Conservation (phyloP, 2,329 filamentous ascomycete species). For the Calonectria crousiana region DNA sequence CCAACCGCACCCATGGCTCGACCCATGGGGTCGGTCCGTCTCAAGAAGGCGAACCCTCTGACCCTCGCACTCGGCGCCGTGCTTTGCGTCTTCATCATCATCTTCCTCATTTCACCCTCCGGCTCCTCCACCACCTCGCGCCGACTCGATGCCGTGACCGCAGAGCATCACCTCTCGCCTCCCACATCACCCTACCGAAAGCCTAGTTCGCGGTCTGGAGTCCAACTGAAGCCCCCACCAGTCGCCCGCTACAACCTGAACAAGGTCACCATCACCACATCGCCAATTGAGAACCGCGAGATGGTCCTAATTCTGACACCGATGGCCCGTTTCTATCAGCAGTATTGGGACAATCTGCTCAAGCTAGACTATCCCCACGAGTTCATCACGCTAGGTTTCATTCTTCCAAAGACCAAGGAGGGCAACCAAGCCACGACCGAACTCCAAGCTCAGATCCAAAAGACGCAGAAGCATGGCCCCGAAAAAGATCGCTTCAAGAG, state of each 20-base stretch:
- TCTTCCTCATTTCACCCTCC: conserved; percentile 70
- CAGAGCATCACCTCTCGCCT: conserved; percentile 58
- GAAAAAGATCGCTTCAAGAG: conserved; percentile 89
- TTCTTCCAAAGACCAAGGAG: conserved; percentile 92
- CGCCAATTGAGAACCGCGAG: conserved; percentile 84
- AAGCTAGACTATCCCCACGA: conserved; percentile 91
- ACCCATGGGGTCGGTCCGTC: conserved; percentile 74
- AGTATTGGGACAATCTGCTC: conserved; percentile 94
- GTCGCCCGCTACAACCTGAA: conserved; percentile 96
- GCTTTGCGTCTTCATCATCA: conserved; percentile 78
- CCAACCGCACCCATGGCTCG: conserved; percentile 61
- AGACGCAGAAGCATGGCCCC: conserved; percentile 82
- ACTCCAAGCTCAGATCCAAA: conserved; percentile 85
- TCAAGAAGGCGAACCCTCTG: conserved; percentile 84
- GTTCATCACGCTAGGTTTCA: conserved; percentile 94
- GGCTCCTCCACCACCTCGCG: conserved; percentile 62
- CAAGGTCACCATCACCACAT: conserved; percentile 85
- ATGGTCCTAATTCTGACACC: conserved; percentile 92
- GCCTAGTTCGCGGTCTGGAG: conserved; percentile 49
- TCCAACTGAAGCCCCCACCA: conserved; percentile 72
- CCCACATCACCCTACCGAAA: conserved; percentile 59
- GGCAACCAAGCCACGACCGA: conserved; percentile 88
- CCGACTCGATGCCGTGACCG: conserved; percentile 59
- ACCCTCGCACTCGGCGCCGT: conserved; percentile 79
- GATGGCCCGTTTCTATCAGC: conserved; percentile 91